These are phyloP conservation scores for Endoconidiophora polonica DNA, from an alignment of 2,329 filamentous ascomycete species.

Conservation along the genomic window DNA sequence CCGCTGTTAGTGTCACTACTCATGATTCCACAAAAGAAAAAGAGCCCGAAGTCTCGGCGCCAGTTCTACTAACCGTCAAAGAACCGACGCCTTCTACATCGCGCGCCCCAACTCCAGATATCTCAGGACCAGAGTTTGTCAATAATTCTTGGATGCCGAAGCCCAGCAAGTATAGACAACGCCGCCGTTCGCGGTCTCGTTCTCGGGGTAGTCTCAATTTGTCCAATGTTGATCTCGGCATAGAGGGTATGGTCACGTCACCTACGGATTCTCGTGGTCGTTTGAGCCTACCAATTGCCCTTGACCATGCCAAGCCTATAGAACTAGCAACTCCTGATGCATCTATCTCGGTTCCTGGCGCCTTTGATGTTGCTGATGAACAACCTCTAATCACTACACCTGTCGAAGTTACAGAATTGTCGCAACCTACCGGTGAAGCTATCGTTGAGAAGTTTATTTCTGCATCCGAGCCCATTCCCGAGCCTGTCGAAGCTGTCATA, in stretches of 20 bases:
- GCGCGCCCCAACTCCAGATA: slow-evolving; percentile 5
- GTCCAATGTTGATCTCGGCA: neutral
- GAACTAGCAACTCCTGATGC: neutral
- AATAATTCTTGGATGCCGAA: slow-evolving; percentile 11
- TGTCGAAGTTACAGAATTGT: no score
- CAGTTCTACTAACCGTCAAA: slow-evolving; percentile 8
- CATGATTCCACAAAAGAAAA: neutral
- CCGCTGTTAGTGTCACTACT: neutral
- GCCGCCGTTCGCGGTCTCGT: slow-evolving; percentile 3
- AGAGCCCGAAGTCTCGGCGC: neutral
- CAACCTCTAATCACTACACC: neutral
- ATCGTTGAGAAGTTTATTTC: no score
- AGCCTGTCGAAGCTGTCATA: neutral
- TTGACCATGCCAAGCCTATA: neutral
- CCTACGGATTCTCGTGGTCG: slow-evolving; percentile 6
- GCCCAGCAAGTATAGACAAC: slow-evolving; percentile 4
- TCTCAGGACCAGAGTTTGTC: slow-evolving; percentile 5
- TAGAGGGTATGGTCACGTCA: slow-evolving; percentile 3
- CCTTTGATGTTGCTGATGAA: neutral
- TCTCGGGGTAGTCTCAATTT: slow-evolving; percentile 5
- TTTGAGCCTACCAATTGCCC: slow-evolving; percentile 1
- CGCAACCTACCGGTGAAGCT: no score
- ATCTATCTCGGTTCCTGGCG: neutral
- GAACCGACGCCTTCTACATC: slow-evolving; percentile 12
- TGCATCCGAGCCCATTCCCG: neutral